Evolutionary conservation across 768 basidiomycete species (phyloP), one percentile per base, ranked within the genome.

Genomic region (Boletus tylopilopsis): DNA sequence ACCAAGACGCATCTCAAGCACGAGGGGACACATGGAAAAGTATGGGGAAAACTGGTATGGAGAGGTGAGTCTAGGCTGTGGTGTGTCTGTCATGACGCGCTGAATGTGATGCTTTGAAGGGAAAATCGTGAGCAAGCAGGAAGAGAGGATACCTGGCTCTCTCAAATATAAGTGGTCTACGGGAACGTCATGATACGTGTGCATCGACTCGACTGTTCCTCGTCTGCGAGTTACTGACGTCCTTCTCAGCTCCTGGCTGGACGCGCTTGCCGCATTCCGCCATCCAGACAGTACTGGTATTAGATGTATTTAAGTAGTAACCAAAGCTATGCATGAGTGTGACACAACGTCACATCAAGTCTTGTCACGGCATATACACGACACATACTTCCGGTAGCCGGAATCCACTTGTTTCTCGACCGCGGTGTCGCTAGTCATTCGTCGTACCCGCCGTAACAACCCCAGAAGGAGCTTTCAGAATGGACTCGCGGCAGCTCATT

Each of bases 1-100:
- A 90, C 89, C 4, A 74, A 78, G 60, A 76, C 86, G 27, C 71
- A 73, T 53, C 80, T 91, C 63, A 93, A 91, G 67, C 72, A 73
- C 36, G 82, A 83, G 55, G 89, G 89, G 23, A 73, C 67, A 23
- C 86, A 90, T 57, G 90, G 90, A 2, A 90, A 84, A 65, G 90
- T 80, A 16, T 93, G 91, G 91, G 90, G 90, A 7, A 72, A 74
- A 51, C 70, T 92, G 5, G 76, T 82, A 47, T 93, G 90, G 88
- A 81, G 76, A 72, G 88, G 90, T 90, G 45, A 50, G 81, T 69
- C 24, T 33, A 1, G 13, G 9, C 33, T 45, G 29, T 49, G 21
- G 39, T 35, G 34, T 3, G 6, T 5, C 15, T 40, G n/a, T 50
- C 23, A 6, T n/a, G 29, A 27, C 33, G 42, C 40, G 42, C 43